Base-by-base conservation (phyloP, 1,284 basidiomycete species). In the Fistulinella staudtii region DNA sequence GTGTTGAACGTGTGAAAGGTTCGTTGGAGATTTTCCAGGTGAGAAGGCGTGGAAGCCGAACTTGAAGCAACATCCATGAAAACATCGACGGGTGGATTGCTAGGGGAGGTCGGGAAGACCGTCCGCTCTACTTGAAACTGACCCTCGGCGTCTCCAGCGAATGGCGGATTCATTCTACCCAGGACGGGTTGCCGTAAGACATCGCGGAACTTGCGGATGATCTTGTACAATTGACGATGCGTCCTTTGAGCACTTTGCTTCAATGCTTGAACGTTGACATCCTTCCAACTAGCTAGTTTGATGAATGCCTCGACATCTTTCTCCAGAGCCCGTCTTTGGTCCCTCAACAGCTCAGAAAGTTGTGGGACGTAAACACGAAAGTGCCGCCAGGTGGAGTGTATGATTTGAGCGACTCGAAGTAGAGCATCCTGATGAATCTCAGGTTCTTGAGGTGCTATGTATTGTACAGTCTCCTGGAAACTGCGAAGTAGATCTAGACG, bases 201-300 rank as follows among this genome's bases (percentile, higher is more conserved):
- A 38, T 92, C 87, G n/a, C 93, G 80, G 73, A 95, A 96, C 68
- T 92, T 96, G 49, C 91, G 82, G 50, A 98, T 80, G 53, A 84
- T 80, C 65, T 90, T 93, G 77, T 94, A 95, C 11, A 99, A 73
- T 53, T 94, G 90, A 49, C 84, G 82, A 65, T 99, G 96, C 2
- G 91, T 93, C 60, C 81, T 87, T 54, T 88, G 82, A 0, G 95
- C 94, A 57, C 93, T 98, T 51, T 89, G 85, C 64, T 89, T 90
- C 52, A 99, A 76, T 4, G 96, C 93, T 53, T 92, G 89, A 9
- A 99, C 87, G 58, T 99, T 99, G 60, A 95, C 75, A 61, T 99
- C 96, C 65, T 90, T 95, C 96, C 96, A 99, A 59, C 93, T 96
- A 0, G 96, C 96, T 30, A 99, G 75, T 64, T 93, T 93, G 73